Evolutionary conservation across 1,139 yeast genomes (phyloP), one percentile per base, ranked within the genome.

Genomic region (Yamadazyma kanchanaburiensis): DNA sequence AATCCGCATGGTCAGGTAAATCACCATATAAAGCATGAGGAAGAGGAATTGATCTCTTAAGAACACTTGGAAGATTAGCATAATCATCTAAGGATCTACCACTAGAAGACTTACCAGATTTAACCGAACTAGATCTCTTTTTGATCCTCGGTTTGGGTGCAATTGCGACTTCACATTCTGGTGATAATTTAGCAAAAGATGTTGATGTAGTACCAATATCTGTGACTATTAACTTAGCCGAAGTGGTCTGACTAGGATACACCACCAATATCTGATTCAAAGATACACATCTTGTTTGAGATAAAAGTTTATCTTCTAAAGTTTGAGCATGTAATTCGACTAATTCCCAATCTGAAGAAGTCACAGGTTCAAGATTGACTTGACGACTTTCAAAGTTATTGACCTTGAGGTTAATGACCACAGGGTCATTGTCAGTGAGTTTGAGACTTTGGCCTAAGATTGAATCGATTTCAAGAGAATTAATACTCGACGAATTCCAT

Each of bases 271-370:
- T 60, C 40, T 81, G 91, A 28, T 69, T 64, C 15, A 68, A 39
- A 0, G 79, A 64, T 2, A 88, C 84, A 30, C 94, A 84, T 36
- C 97, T 65, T 1, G 94, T 79, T 53, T 89, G 97, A 32, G 80
- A 76, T 25, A 89, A 62, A 45, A 89, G 68, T 43, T 77, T 77
- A 28, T 77, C 77, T 49, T 91, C 97, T 24, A 91, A 70, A 29
- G 70, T 74, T 28, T 73, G 78, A 2, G 95, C 94, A 54, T 91
- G 86, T 4, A 84, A 60, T 48, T 88, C 96, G 5, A 88, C 85
- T 24, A 85, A 63, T 45, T 89, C 97, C 97, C 97, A 91, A 51
- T 91, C 98, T 4, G 83, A 72, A 3, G 80, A 57, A 0, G 85
- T 69, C 20, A 74, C 57, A 0, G 97, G 97, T 49, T 87, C 96